Evolutionary conservation across 2,329 filamentous ascomycete species (phyloP).

Genomic region (Fusarium tuaranense): DNA sequence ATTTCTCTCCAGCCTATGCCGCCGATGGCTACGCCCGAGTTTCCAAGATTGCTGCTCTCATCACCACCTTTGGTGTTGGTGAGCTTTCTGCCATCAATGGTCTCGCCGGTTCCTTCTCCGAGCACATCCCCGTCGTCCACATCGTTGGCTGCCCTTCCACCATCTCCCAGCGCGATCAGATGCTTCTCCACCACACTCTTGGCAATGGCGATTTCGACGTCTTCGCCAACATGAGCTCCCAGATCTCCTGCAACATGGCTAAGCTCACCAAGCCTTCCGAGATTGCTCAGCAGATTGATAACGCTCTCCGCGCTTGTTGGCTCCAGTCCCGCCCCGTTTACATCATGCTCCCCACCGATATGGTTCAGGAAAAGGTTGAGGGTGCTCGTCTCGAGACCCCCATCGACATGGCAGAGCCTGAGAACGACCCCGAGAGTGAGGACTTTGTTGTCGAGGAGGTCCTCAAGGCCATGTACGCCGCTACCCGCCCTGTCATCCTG

Average conservation of each 20-base stretch:
- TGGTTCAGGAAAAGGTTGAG: conserved; percentile 81
- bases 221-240: conserved; percentile 81
- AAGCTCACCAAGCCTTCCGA: conserved; percentile 77
- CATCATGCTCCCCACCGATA: conserved; percentile 84
- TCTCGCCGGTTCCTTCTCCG: conserved; percentile 79
- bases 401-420: conserved; percentile 73
- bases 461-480: conserved; percentile 76
- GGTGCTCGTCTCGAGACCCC: conserved; percentile 77
- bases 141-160: conserved; percentile 69
- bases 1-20: conserved; percentile 69
- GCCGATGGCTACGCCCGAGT: conserved; percentile 84
- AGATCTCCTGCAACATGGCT: conserved; percentile 78
- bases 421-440: conserved; percentile 78
- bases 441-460: conserved; percentile 86
- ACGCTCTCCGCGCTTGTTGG: conserved; percentile 80
- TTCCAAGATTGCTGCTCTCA: conserved; percentile 75
- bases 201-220: conserved; percentile 85
- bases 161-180: conserved; percentile 59
- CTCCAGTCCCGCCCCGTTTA: conserved; percentile 83
- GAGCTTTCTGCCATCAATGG: conserved; percentile 81
- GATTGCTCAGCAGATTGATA: conserved; percentile 81
- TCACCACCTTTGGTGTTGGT: conserved; percentile 83
- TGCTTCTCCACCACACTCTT: conserved; percentile 75
- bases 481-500: conserved; percentile 81
- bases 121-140: conserved; percentile 78